Percentiles rank a stretch among this genome's conserved stretches.
These are phyloP conservation scores for Haberlea rhodopensis DNA, from an alignment of 257 asterid species.

Conservation along the genomic window DNA sequence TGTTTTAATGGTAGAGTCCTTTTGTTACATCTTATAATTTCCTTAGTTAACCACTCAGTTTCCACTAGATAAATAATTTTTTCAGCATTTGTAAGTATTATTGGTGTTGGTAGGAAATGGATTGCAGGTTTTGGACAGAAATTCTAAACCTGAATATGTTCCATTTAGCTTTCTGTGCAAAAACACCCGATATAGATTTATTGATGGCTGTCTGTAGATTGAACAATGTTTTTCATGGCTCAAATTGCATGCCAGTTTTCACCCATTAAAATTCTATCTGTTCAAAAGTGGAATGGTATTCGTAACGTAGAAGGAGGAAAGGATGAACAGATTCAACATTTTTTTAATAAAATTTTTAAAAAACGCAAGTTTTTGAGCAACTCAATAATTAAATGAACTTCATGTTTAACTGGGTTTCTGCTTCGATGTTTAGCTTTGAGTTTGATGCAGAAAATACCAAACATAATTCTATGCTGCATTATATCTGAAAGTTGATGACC, in stretches of 20 bases:
- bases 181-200: slow-evolving; percentile 8
- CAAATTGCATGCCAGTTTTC: slow-evolving; percentile 1
- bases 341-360: not conserved
- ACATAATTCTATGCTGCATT: not conserved
- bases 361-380: not conserved
- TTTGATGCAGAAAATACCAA: not conserved
- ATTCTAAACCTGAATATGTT: slow-evolving; percentile 11
- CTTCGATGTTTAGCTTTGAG: slow-evolving; percentile 3
- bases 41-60: not conserved
- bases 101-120: slow-evolving; percentile 9
- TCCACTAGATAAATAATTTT: slow-evolving; percentile 1
- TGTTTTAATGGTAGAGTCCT: slow-evolving; percentile 60
- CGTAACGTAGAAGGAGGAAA: not conserved
- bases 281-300: not conserved
- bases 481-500: not conserved
- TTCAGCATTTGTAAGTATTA: not conserved
- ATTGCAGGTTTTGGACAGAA: slow-evolving; percentile 12
- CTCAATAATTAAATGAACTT: slow-evolving; percentile 9
- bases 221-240: slow-evolving; percentile 6
- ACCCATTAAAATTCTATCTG: not conserved
- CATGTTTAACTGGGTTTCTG: slow-evolving; percentile 18
- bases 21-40: slow-evolving; percentile 15
- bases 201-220: slow-evolving; percentile 7
- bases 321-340: slow-evolving; percentile 6
- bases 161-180: not conserved